Base-by-base conservation (phyloP, 257 asterid species). In the Lavandula angustifolia region DNA sequence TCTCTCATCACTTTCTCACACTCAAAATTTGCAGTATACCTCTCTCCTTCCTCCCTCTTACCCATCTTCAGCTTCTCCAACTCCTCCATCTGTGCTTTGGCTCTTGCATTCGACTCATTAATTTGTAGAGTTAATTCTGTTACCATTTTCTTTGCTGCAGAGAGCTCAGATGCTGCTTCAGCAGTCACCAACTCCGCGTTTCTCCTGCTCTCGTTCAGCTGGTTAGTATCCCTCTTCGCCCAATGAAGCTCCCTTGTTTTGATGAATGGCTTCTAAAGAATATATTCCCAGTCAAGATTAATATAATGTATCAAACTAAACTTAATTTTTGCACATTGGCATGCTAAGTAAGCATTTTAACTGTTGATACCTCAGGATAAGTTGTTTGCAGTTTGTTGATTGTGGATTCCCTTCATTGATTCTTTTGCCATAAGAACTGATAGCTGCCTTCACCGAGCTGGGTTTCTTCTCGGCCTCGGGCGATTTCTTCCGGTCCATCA, bases 161-260 rank as follows among this genome's bases (percentile, higher is more conserved):
- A 64, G 53, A 90, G 87, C 80, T 82, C 84, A 0, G 85, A 63
- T 69, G 82, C 80, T n/a, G 83, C 94, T 70, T 72, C 75, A 12
- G 66, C 69, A 31, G 67, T 64, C 35, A 32, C 75, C 12, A 69
- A 22, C 46, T 87, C 89, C 8, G 81, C 84, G 4, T 65, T 57
- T 22, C 32, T 67, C 44, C 73, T 66, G 69, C 68, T 70, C 73
- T 80, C 85, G 4, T 66, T 59, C 3, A 73, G 65, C 64, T 48
- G 64, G 68, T 66, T 70, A 35, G 69, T 66, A 33, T 76, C 80
- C 55, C 81, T 79, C 69, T 75, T 78, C 3, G 83, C 87, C 58
- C 29, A 75, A 72, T 80, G 86, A 55, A 82, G 84, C 76, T 81
- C 91, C 60, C 87, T 75, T 33, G 75, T 75, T 50, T 74, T 73